Evolutionary conservation across 1,284 basidiomycete species (phyloP).

Genomic region (Marasmius sp.): DNA sequence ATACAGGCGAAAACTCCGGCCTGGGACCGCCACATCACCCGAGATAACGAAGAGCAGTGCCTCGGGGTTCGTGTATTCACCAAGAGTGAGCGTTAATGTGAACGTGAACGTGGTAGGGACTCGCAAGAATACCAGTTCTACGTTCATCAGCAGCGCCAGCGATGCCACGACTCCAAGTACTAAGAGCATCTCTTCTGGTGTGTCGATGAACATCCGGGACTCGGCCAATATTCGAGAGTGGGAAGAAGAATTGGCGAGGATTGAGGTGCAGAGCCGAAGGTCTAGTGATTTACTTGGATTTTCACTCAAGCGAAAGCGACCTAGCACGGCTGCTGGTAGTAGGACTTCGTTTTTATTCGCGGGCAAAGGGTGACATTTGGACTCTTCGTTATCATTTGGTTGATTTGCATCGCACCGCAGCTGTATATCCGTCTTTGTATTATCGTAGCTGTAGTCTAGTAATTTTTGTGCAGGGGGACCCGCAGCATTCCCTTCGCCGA

Average conservation of each 20-base stretch:
- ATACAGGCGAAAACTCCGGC: slow-evolving; percentile 6
- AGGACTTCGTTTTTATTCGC: slow-evolving; percentile 1
- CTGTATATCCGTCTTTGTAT: too few species aligned
- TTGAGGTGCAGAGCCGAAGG: slow-evolving; percentile 62
- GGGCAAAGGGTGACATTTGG: neutral
- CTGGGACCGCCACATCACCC: slow-evolving; percentile 5
- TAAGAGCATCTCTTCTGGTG: slow-evolving; percentile 28
- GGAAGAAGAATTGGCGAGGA: slow-evolving; percentile 74
- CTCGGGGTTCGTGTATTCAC: slow-evolving; percentile 8
- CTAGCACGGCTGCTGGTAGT: slow-evolving; percentile 1
- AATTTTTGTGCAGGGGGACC: too few species aligned
- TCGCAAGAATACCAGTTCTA: neutral
- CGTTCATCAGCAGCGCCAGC: neutral
- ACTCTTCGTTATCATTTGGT: too few species aligned
- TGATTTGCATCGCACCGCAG: too few species aligned
- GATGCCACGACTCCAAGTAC: slow-evolving; percentile 2
- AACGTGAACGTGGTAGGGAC: neutral
- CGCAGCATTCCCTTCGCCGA: too few species aligned
- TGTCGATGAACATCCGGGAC: slow-evolving; percentile 25
- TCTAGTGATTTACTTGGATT: slow-evolving; percentile 65
- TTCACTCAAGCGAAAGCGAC: slow-evolving; percentile 45
- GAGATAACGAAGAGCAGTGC: slow-evolving; percentile 10
- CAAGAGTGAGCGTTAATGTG: neutral
- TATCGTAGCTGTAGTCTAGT: too few species aligned
- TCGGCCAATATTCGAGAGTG: slow-evolving; percentile 57